Evolutionary conservation across 495 filamentous ascomycete genomes (phyloP), one percentile per base, ranked within the genome.

Genomic region (Xylaria palmicola): DNA sequence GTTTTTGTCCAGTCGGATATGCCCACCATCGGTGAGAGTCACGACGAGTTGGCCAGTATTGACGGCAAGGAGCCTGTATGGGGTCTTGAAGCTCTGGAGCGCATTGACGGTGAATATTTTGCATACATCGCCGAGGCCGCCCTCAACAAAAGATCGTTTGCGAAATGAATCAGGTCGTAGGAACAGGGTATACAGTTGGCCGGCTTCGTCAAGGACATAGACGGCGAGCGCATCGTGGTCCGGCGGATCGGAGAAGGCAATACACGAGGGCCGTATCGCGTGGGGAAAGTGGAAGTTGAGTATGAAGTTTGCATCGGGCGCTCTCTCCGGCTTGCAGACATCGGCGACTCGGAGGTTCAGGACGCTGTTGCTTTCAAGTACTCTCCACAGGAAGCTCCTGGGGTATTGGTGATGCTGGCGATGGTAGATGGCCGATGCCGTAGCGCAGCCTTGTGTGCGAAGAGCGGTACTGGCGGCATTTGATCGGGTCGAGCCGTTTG

Each of bases 341-440:
- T 98, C 94, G 66, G 88, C 85, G 34, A 86, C 86, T 72, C 90
- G 88, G 53, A 98, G 80, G 71, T 92, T 91, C 54, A 98, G 79
- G 45, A 92, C 80, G 65, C 84, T 90, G 67, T 86, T 86, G 66
- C 88, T 86, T 68, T 95, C 88, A 62, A 97, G 75, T 19, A 98
- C 81, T 55, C 94, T 81, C 93, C 95, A 98, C 22, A 97, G 81
- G 65, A 98, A 92, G 68, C 83, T 88, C 65, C 90, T 85, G 47
- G 94, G 95, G 58, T 88, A 90, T 55, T 78, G 75, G 59, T 85
- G 84, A 64, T 86, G 81, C 67, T 84, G 85, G 55, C 93, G 84
- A 74, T 96, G 91, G 81, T 91, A 95, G 40, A 98, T 83, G 0
- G 90, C 89, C 20, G 89, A 90, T 29, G 92, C 85, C 3, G 81